phyloP scores from a whole-genome alignment of 108 stramenopile species.

The Chaetoceros muelleri region DNA sequence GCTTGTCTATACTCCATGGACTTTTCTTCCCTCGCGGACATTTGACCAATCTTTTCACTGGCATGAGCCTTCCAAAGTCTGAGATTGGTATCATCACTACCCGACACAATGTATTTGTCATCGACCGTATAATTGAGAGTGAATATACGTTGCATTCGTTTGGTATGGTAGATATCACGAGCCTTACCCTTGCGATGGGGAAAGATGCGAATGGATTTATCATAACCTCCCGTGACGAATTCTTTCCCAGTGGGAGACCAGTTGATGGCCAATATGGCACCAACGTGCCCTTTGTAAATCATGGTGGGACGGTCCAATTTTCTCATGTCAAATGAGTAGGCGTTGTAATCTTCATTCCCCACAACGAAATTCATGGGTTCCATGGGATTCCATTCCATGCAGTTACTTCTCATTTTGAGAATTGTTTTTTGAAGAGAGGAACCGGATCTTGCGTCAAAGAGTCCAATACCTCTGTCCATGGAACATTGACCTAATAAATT shows the following conservation, averaged over 20 bases:
- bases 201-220: slow-evolving; percentile 94
- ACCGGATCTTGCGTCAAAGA: slow-evolving; percentile 85
- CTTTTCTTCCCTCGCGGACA: slow-evolving; percentile 74
- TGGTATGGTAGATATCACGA: slow-evolving; percentile 93
- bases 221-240: slow-evolving; percentile 93
- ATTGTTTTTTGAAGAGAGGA: slow-evolving; percentile 88
- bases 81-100: slow-evolving; percentile 95
- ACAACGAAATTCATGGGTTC: slow-evolving; percentile 97
- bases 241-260: slow-evolving; percentile 97
- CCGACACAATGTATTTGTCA: slow-evolving; percentile 86
- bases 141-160: slow-evolving; percentile 98
- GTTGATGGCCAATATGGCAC: slow-evolving; percentile 85
- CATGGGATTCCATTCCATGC: slow-evolving; percentile 99
- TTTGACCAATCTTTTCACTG: slow-evolving; percentile 83
- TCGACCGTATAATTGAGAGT: slow-evolving; percentile 91
- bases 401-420: slow-evolving; percentile 86
- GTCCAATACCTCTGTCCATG: slow-evolving; percentile 83
- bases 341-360: slow-evolving; percentile 92
- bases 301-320: slow-evolving; percentile 72
- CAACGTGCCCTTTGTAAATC: slow-evolving; percentile 97
- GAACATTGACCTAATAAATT: slow-evolving; percentile 83
- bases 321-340: slow-evolving; percentile 97
- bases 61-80: slow-evolving; percentile 95
- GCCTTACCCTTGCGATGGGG: slow-evolving; percentile 33
- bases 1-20: slow-evolving; percentile 80